phyloP scores from a whole-genome alignment of 495 filamentous ascomycete genomes.

The Trichocladium antarcticum region DNA sequence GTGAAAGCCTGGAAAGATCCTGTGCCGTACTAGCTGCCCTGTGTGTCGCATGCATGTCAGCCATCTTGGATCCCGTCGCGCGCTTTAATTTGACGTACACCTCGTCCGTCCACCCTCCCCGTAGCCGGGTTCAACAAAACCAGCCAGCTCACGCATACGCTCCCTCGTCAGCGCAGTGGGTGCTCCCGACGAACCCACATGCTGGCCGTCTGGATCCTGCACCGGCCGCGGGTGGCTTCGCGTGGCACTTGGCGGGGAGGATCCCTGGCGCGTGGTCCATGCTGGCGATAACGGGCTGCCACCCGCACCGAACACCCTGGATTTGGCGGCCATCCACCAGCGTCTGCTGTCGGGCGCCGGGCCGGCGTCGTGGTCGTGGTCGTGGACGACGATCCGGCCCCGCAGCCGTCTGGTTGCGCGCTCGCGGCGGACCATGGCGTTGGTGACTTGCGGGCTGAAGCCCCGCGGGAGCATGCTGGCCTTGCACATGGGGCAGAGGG shows the following conservation, averaged over 20 bases:
- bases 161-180: slow-evolving; percentile 13
- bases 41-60: not conserved
- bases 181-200: not conserved
- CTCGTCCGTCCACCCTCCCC: slow-evolving; percentile 6
- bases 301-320: slow-evolving; percentile 4
- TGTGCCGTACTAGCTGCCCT: slow-evolving; percentile 19
- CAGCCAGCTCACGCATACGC: slow-evolving; percentile 27
- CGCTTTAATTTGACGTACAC: slow-evolving; percentile 20
- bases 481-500: slow-evolving; percentile 83
- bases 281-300: too few relatives aligned
- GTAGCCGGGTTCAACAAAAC: slow-evolving; percentile 16
- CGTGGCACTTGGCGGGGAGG: not conserved
- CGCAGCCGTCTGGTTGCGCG: slow-evolving; percentile 41
- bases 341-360: not conserved
- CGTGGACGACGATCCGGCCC: slow-evolving; percentile 17
- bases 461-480: slow-evolving; percentile 55
- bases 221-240: slow-evolving; percentile 2
- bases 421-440: slow-evolving; percentile 70
- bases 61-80: too few relatives aligned
- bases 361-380: slow-evolving; percentile 3
- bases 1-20: slow-evolving; percentile 22
- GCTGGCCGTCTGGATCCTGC: not conserved
- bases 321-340: slow-evolving; percentile 12
- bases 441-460: slow-evolving; percentile 64
- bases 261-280: too few relatives aligned